These are phyloP conservation scores for Entophlyctis luteolus DNA, from an alignment of 192 early-diverging fungal species.

Conservation along the genomic window DNA sequence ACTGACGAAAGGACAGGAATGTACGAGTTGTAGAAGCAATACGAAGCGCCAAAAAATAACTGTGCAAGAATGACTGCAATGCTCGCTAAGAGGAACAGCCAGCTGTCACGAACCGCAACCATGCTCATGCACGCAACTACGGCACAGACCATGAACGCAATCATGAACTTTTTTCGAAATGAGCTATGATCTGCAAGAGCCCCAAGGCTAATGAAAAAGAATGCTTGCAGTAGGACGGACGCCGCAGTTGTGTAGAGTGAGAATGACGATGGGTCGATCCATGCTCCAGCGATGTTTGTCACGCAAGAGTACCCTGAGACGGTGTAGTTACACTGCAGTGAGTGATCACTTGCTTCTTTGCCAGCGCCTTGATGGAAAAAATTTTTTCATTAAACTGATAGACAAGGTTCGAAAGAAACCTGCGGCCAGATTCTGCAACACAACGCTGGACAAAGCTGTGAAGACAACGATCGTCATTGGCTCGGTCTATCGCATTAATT, in stretches of 20 bases:
- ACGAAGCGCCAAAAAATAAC: background rate
- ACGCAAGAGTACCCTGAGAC: slow-evolving; percentile 18
- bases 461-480: slow-evolving; percentile 13
- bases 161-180: slow-evolving; percentile 26
- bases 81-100: slow-evolving; percentile 2
- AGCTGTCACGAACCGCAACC: slow-evolving; percentile 7
- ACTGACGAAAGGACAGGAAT: slow-evolving; percentile 17
- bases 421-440: slow-evolving; percentile 18
- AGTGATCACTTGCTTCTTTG: slow-evolving; percentile 6
- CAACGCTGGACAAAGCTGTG: slow-evolving; percentile 13
- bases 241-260: slow-evolving; percentile 24
- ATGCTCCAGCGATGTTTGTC: slow-evolving; percentile 9
- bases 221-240: slow-evolving; percentile 30
- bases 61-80: slow-evolving; percentile 9
- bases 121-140: background rate
- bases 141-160: slow-evolving; percentile 7
- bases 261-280: slow-evolving; percentile 20
- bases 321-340: slow-evolving; percentile 17
- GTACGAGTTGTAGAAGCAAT: slow-evolving; percentile 21
- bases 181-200: slow-evolving; percentile 34
- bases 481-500: background rate
- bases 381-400: too few species aligned
- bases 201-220: slow-evolving; percentile 34
- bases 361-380: slow-evolving; percentile 7
- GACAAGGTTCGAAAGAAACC: background rate